These are phyloP conservation scores for Didymella keratinophila DNA, from an alignment of 2,329 filamentous ascomycete genomes.

Conservation along the genomic window DNA sequence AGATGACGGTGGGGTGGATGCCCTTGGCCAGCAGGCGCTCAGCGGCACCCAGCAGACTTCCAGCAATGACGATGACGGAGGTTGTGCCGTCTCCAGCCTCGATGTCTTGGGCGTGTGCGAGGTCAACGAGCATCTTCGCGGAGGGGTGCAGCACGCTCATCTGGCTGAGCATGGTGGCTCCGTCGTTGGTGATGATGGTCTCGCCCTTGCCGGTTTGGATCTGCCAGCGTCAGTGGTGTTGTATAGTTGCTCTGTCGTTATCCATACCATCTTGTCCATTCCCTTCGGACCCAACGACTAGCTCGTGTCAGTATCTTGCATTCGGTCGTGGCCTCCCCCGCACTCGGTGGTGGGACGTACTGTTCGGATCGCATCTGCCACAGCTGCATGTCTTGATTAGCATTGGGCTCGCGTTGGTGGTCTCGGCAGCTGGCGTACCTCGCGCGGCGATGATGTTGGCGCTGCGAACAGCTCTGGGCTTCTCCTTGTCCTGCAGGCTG, in stretches of 20 bases:
- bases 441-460: conserved; percentile 97
- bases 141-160: conserved; percentile 99
- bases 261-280: conserved; percentile 88
- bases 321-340: conserved; percentile 22
- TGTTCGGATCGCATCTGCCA: conserved; percentile 96
- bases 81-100: conserved; percentile 98
- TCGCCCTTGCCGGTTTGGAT: conserved; percentile 96
- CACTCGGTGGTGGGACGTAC: conserved; percentile 52
- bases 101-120: conserved; percentile 96
- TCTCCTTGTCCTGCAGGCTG: conserved; percentile 79
- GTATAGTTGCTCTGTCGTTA: too few relatives aligned
- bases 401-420: conserved; percentile 28
- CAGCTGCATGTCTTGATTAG: conserved; percentile 65
- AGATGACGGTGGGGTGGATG: conserved; percentile 97
- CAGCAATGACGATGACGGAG: conserved; percentile 96
- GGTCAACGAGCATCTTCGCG: conserved; percentile 97
- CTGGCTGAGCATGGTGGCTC: conserved; percentile 98
- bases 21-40: conserved; percentile 87
- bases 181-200: conserved; percentile 99
- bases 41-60: conserved; percentile 90
- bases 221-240: conserved; percentile 3
- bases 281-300: conserved; percentile 90
- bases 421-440: conserved; percentile 64
- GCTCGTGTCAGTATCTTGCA: conserved; percentile 34
- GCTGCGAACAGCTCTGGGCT: conserved; percentile 95